Conservation (phyloP, 2,329 filamentous ascomycete genomes). For the Rosellinia necatrix region DNA sequence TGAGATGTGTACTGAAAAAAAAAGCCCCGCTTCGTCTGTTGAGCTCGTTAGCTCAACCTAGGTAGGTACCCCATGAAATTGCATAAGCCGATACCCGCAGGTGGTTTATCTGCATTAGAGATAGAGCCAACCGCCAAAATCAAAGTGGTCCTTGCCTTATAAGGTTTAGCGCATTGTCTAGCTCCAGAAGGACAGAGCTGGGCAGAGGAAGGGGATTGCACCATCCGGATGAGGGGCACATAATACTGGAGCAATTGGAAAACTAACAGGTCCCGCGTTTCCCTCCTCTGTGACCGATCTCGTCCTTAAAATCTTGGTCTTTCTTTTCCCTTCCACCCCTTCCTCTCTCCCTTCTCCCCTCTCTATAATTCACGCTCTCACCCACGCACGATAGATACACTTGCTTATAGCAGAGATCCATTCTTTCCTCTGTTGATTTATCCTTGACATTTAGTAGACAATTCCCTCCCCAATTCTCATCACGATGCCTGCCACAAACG, state of each 20-base stretch:
- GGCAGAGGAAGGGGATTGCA: conserved; percentile 21
- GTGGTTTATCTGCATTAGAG: conserved; percentile 2
- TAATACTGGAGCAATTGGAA: conserved; percentile 3
- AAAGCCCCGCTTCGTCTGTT: not conserved
- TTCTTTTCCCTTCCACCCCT: conserved; percentile 12
- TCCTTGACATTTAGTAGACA: conserved; percentile 29
- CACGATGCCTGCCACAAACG: conserved; percentile 64
- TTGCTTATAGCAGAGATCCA: conserved; percentile 11
- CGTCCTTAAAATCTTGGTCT: conserved; percentile 27
- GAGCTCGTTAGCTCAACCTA: too few relatives aligned
- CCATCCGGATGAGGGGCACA: conserved; percentile 30
- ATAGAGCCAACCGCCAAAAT: conserved; percentile 13
- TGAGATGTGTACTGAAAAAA: not conserved
- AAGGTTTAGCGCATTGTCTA: conserved; percentile 1
- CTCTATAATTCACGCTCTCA: not conserved
- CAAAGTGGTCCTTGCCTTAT: not conserved
- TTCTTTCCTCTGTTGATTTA: conserved; percentile 16
- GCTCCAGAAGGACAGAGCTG: too few relatives aligned
- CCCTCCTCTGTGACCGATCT: conserved; percentile 22
- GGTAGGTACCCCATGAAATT: too few relatives aligned
- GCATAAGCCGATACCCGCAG: not conserved
- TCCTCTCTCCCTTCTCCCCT: conserved; percentile 12
- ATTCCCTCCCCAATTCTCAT: conserved; percentile 30
- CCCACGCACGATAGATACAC: conserved; percentile 13
- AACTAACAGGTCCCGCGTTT: conserved; percentile 7